These are phyloP conservation scores for Phlebopus sp. DNA, from an alignment of 1,284 basidiomycete species.

Conservation along the genomic window DNA sequence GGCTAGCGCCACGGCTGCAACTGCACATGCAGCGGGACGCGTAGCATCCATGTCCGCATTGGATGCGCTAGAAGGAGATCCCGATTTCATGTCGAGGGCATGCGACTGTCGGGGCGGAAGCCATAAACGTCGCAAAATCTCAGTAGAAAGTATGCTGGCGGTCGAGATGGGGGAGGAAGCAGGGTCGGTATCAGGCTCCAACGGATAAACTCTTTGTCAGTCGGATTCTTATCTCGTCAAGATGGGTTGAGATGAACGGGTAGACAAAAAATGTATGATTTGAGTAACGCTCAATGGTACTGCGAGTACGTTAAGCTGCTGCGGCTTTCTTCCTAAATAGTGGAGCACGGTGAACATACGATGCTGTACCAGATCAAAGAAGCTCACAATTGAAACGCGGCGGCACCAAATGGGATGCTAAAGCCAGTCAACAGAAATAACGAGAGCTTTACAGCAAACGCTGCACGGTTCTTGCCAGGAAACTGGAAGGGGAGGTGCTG, in stretches of 20 bases:
- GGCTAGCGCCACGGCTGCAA: constrained; percentile 52
- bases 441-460: constrained; percentile 58
- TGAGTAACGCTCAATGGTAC: constrained; percentile 9
- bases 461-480: constrained; percentile 48
- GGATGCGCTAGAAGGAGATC: constrained; percentile 62
- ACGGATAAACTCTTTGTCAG: constrained; percentile 4
- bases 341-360: constrained; percentile 7
- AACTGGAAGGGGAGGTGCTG: constrained; percentile 72
- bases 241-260: background rate
- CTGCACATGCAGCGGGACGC: constrained; percentile 52
- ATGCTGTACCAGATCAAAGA: constrained; percentile 11
- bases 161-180: constrained; percentile 32
- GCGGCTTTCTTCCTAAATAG: constrained; percentile 36
- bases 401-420: constrained; percentile 63
- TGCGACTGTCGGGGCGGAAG: constrained; percentile 58
- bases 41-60: constrained; percentile 58
- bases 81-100: constrained; percentile 53
- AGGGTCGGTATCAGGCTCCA: constrained; percentile 11
- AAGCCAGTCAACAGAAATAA: constrained; percentile 59
- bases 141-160: constrained; percentile 34
- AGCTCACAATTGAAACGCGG: constrained; percentile 63
- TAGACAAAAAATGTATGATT: background rate
- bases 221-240: constrained; percentile 11
- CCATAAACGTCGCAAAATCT: constrained; percentile 41
- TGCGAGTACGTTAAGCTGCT: constrained; percentile 15